Evolutionary conservation across 2,329 filamentous ascomycete species (phyloP).

Genomic region (Cytospora leucostoma): DNA sequence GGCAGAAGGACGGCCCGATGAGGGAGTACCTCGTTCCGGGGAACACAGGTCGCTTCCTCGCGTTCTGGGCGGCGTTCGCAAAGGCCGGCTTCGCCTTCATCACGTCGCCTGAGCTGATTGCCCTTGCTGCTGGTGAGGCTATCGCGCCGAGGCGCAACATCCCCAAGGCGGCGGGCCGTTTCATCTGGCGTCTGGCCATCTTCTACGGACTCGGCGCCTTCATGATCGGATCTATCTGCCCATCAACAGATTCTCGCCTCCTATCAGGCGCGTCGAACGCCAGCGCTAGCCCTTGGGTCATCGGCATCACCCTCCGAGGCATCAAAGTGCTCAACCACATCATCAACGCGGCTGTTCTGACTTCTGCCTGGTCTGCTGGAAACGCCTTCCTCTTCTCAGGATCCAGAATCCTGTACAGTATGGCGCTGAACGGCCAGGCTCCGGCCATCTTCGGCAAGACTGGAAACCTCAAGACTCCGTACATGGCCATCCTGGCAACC

Average conservation of each 20-base stretch:
- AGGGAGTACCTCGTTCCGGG: constrained; percentile 50
- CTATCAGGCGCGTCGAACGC: constrained; percentile 59
- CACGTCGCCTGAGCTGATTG: constrained; percentile 62
- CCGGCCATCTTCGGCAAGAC: constrained; percentile 62
- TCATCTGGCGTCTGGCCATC: constrained; percentile 62
- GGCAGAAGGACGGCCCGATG: constrained; percentile 46
- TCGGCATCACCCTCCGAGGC: constrained; percentile 66
- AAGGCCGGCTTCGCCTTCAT: constrained; percentile 64
- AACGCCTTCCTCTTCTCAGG: constrained; percentile 67
- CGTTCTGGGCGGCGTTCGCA: constrained; percentile 59
- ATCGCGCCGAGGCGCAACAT: constrained; percentile 65
- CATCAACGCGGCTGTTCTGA: constrained; percentile 69
- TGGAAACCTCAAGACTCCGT: constrained; percentile 63
- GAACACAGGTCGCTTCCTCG: constrained; percentile 55
- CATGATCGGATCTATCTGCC: constrained; percentile 61
- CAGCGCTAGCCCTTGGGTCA: constrained; percentile 63
- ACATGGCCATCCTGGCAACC: constrained; percentile 53
- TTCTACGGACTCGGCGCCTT: constrained; percentile 66
- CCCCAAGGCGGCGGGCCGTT: constrained; percentile 63
- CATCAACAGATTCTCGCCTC: constrained; percentile 64
- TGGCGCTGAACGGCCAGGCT: constrained; percentile 67
- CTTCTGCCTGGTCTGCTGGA: constrained; percentile 64
- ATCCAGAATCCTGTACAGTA: constrained; percentile 68
- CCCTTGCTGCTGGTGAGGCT: constrained; percentile 65
- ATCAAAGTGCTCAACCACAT: constrained; percentile 65